Conservation (phyloP, 148 eudicot species). For the Linanthus parryae region DNA sequence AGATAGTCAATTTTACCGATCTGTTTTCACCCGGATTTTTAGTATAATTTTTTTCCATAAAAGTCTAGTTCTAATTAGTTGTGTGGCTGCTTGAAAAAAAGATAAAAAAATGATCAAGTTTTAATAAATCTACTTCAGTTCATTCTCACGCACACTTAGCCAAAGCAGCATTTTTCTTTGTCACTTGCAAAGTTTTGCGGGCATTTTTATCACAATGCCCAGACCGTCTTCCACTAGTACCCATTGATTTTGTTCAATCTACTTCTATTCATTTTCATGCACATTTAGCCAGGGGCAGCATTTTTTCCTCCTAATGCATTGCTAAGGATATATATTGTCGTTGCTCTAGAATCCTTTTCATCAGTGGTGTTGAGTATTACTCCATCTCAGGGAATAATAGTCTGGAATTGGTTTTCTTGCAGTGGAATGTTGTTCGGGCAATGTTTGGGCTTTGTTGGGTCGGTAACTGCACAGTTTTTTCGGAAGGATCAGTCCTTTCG, state of each 20-base stretch:
- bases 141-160: too few species aligned
- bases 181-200: too few species aligned
- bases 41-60: slow-evolving; percentile 38
- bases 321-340: too few species aligned
- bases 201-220: too few species aligned
- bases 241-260: too few species aligned
- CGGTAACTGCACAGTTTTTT: slow-evolving; percentile 26
- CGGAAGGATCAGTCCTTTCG: background rate
- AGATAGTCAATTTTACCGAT: slow-evolving; percentile 59
- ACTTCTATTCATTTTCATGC: too few species aligned
- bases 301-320: background rate
- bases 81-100: slow-evolving; percentile 1
- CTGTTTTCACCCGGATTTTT: slow-evolving; percentile 84
- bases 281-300: too few species aligned
- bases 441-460: slow-evolving; percentile 87
- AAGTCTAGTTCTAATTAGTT: background rate
- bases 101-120: too few species aligned
- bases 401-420: slow-evolving; percentile 20
- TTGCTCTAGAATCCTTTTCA: background rate
- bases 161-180: too few species aligned
- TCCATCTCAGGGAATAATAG: background rate
- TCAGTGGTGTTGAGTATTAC: background rate
- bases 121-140: too few species aligned
- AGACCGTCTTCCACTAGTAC: too few species aligned
- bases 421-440: slow-evolving; percentile 91